Evolutionary conservation across 1,139 yeast genomes (phyloP), one percentile per base, ranked within the genome.

Genomic region (Chernovozyma sophiae-reginae): DNA sequence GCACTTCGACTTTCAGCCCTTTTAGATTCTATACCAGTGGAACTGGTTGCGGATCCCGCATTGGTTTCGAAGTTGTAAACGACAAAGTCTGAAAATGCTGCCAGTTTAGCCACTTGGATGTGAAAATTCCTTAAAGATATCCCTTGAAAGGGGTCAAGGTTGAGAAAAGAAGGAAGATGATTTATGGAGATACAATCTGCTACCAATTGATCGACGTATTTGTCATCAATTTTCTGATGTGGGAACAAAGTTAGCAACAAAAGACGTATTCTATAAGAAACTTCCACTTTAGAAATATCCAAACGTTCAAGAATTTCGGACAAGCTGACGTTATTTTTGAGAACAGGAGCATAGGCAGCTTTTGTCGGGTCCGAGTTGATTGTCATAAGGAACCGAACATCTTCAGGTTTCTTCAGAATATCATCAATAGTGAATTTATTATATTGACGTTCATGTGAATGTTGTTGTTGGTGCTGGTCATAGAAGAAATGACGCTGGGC

Each of bases 81-180:
- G 19, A 82, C 62, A 40, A 85, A 74, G 52, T 86, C 95, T 0
- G 90, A 75, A 24, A 84, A 67, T 14, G 74, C 66, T 7, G 87
- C 81, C 52, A 79, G 63, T 51, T 84, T 86, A 17, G 85, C 72
- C 7, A 78, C 86, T 58, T 86, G 96, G 40, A 81, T 79, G 47
- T 81, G 84, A 55, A 84, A 86, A 53, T 85, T 85, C 43, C 95
- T 69, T 34, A 84, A 64, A 6, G 85, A 79, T 3, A 83, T 78
- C 12, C 92, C 94, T 24, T 69, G 60, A 36, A 68, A 75, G 1
- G 94, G 90, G 46, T 80, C 86, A 46, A 78, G 52, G 41, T 77
- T 68, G 35, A 70, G 58, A 45, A 82, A 80, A 2, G 63, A 52
- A 0, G 86, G 86, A 33, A 78, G 48, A 30, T 66, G 59, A 38